These are phyloP conservation scores for Neofusicoccum ribis DNA, from an alignment of 2,329 filamentous ascomycete species.

Conservation along the genomic window DNA sequence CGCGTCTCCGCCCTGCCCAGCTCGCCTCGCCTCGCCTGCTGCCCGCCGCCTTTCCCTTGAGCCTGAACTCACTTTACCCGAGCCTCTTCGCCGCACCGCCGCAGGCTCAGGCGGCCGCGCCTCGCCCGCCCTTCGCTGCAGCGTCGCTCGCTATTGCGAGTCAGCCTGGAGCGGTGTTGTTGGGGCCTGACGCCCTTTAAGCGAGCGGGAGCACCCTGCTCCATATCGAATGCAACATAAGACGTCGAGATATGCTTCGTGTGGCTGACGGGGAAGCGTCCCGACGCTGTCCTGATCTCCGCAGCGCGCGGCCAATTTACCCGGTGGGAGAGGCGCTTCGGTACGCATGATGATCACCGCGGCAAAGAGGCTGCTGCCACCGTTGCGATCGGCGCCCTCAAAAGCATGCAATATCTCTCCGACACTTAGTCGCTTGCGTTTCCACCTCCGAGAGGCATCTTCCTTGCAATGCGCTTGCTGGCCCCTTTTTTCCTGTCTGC, in stretches of 20 bases:
- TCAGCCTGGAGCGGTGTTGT: not conserved
- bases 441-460: not conserved
- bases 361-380: not conserved
- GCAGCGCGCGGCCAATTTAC: slow-evolving; percentile 9
- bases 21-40: not conserved
- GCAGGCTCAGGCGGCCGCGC: too few relatives aligned
- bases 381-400: not conserved
- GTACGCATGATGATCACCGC: not conserved
- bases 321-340: slow-evolving; percentile 1
- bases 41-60: not conserved
- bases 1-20: not conserved
- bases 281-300: slow-evolving; percentile 1
- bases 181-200: not conserved
- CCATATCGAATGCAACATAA: not conserved
- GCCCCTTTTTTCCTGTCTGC: not conserved
- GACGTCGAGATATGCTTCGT: slow-evolving; percentile 11
- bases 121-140: too few relatives aligned
- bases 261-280: slow-evolving; percentile 6
- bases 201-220: not conserved
- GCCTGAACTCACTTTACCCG: slow-evolving; percentile 2
- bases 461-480: not conserved
- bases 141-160: not conserved
- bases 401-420: slow-evolving; percentile 17
- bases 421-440: slow-evolving; percentile 5
- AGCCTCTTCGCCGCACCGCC: not conserved